Percentiles rank a stretch among this genome's conserved stretches.
These are phyloP conservation scores for Aspergillus ibericus DNA, from an alignment of 2,329 filamentous ascomycete genomes.

Conservation along the genomic window DNA sequence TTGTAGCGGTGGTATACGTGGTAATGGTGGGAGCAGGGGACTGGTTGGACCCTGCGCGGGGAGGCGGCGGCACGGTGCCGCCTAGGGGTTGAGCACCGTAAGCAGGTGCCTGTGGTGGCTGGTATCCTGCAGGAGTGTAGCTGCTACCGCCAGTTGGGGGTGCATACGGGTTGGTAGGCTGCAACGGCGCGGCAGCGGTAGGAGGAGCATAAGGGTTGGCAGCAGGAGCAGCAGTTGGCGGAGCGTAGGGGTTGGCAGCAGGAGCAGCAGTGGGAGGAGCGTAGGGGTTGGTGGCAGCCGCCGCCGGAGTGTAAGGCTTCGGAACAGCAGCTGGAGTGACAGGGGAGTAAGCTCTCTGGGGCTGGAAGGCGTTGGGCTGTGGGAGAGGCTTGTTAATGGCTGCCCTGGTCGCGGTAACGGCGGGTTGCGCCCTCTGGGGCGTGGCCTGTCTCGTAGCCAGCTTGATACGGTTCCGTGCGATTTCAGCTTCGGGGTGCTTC, in stretches of 20 bases:
- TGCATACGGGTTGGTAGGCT: conserved; percentile 31
- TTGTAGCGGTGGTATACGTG: conserved; percentile 62
- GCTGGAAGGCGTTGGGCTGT: conserved; percentile 39
- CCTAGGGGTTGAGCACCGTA: conserved; percentile 50
- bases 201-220: conserved; percentile 36
- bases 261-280: conserved; percentile 45
- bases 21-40: conserved; percentile 64
- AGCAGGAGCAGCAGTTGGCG: conserved; percentile 40
- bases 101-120: conserved; percentile 49
- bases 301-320: conserved; percentile 32
- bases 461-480: conserved; percentile 80
- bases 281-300: conserved; percentile 42
- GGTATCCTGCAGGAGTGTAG: conserved; percentile 54
- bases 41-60: conserved; percentile 63
- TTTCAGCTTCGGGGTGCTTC: conserved; percentile 81
- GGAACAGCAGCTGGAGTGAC: conserved; percentile 34
- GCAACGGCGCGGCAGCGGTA: conserved; percentile 18
- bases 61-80: conserved; percentile 57
- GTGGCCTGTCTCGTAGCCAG: conserved; percentile 71
- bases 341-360: conserved; percentile 34
- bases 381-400: conserved; percentile 43
- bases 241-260: conserved; percentile 52
- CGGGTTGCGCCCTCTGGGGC: conserved; percentile 45
- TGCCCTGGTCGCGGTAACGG: conserved; percentile 40
- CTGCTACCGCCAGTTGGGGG: conserved; percentile 27